These are phyloP conservation scores for Candida orba DNA, from an alignment of 805 yeast genomes.

Conservation along the genomic window DNA sequence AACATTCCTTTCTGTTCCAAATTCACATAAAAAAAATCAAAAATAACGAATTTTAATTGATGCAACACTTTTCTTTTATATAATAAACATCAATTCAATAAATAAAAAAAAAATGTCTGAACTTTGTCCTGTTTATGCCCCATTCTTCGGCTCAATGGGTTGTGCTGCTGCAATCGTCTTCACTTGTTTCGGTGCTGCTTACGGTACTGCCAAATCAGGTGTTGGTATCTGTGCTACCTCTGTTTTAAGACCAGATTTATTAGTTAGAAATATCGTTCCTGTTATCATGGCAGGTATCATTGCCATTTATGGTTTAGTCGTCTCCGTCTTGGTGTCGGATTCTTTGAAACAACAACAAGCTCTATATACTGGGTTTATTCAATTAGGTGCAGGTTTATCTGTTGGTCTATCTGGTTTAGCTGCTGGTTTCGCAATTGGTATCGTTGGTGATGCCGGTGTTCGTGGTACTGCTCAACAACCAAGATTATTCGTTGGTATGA, in stretches of 20 bases:
- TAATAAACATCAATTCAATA: background rate
- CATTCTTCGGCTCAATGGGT: constrained; percentile 98
- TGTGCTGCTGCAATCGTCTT: constrained; percentile 98
- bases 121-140: constrained; percentile 44
- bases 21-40: background rate
- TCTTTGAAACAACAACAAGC: constrained; percentile 87
- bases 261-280: constrained; percentile 91
- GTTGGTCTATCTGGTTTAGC: constrained; percentile 97
- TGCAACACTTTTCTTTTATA: background rate
- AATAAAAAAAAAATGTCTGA: constrained; percentile 4
- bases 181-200: constrained; percentile 98
- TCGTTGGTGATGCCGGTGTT: constrained; percentile 99
- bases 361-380: constrained; percentile 94
- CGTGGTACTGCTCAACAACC: constrained; percentile 98
- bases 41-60: background rate
- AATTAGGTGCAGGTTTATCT: constrained; percentile 95
- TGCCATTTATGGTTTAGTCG: constrained; percentile 97
- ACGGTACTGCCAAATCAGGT: constrained; percentile 99
- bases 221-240: constrained; percentile 99
- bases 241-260: constrained; percentile 93
- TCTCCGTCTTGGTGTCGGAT: constrained; percentile 88
- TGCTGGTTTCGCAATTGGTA: constrained; percentile 98
- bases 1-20: background rate
- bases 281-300: constrained; percentile 99
- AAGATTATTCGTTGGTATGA: constrained; percentile 96